These are phyloP conservation scores for Artemisia tridentata DNA, from an alignment of 129 eudicot genomes.

Conservation along the genomic window DNA sequence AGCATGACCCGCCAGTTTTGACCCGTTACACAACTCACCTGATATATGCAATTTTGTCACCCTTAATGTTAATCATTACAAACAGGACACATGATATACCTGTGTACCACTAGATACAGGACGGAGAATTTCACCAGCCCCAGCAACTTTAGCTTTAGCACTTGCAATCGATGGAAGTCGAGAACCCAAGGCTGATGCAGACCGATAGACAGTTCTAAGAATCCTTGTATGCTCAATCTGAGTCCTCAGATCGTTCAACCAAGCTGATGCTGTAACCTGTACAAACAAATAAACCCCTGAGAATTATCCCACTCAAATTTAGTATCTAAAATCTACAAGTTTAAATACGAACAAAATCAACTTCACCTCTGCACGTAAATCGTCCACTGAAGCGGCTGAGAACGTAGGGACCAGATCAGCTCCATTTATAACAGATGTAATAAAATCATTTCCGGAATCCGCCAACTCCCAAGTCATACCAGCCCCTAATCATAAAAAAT, in stretches of 20 bases:
- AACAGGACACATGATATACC: conserved; percentile 37
- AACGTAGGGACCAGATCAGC: conserved; percentile 96
- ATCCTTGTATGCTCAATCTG: conserved; percentile 91
- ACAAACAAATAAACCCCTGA: conserved; percentile 2
- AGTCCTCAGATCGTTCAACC: conserved; percentile 88
- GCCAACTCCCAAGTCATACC: conserved; percentile 99
- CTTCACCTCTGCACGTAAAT: conserved; percentile 84
- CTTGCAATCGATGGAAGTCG: conserved; percentile 96
- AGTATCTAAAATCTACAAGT: neutral
- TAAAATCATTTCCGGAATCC: conserved; percentile 77
- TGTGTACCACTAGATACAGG: conserved; percentile 96
- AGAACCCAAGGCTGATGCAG: conserved; percentile 97
- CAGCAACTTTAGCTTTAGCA: conserved; percentile 91
- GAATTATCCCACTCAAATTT: neutral
- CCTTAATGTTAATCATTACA: neutral
- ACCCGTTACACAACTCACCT: neutral
- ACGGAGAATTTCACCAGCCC: conserved; percentile 88
- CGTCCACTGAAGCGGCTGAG: conserved; percentile 98
- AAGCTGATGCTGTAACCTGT: conserved; percentile 97
- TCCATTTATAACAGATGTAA: conserved; percentile 88
- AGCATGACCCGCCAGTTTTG: neutral
- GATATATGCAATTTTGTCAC: neutral
- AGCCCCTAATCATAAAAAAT: conserved; percentile 57
- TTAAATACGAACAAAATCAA: neutral
- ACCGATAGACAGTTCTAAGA: conserved; percentile 82